A percentile compares a stretch with the other conserved stretches of the same genome.
Conservation (phyloP, 352 stramenopile genomes). For the Phytophthora agathidicida region DNA sequence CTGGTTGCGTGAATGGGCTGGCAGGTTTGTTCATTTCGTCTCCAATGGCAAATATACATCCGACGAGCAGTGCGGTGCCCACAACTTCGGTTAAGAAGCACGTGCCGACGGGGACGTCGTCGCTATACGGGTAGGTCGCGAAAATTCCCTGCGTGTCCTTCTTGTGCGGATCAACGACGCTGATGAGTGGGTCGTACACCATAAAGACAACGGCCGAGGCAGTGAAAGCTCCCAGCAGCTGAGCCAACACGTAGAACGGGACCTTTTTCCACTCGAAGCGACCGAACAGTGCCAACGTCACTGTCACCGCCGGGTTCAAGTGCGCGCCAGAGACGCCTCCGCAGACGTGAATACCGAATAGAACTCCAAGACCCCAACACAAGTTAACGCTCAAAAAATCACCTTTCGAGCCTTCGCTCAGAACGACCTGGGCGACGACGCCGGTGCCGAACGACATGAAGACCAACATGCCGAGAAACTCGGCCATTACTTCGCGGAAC, state of each 20-base stretch:
- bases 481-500: slow-evolving; percentile 63
- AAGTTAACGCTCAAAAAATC: slow-evolving; percentile 67
- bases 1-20: slow-evolving; percentile 44
- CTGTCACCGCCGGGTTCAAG: slow-evolving; percentile 62
- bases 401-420: slow-evolving; percentile 52
- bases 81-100: slow-evolving; percentile 73
- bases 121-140: slow-evolving; percentile 51
- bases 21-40: slow-evolving; percentile 63
- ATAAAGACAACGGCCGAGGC: slow-evolving; percentile 45
- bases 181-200: slow-evolving; percentile 56
- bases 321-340: slow-evolving; percentile 53
- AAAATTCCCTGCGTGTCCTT: slow-evolving; percentile 51
- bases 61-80: slow-evolving; percentile 57
- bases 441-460: slow-evolving; percentile 63
- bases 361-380: slow-evolving; percentile 60
- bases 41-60: slow-evolving; percentile 59
- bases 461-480: slow-evolving; percentile 64
- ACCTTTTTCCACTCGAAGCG: slow-evolving; percentile 48
- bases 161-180: slow-evolving; percentile 44
- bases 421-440: slow-evolving; percentile 61
- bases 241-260: slow-evolving; percentile 35
- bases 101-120: slow-evolving; percentile 44
- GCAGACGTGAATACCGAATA: slow-evolving; percentile 63
- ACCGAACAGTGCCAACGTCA: slow-evolving; percentile 52
- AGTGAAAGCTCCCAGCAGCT: slow-evolving; percentile 49